These are phyloP conservation scores for Pythium monospermum DNA, from an alignment of 352 stramenopile genomes.

Conservation along the genomic window DNA sequence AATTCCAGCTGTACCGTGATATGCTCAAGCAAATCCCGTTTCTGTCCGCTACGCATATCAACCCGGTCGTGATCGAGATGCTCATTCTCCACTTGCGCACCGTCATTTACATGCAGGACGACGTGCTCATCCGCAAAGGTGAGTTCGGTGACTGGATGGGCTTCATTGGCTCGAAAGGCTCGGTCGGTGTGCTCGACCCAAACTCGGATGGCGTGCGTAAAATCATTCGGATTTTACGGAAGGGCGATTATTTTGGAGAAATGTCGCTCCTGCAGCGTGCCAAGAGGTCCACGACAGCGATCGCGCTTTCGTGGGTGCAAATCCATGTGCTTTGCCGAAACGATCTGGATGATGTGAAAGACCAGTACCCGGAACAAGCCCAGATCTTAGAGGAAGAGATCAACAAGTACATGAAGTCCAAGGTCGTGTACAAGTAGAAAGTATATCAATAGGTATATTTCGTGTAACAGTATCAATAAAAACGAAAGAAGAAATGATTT, in stretches of 20 bases:
- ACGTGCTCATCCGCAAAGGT: conserved; percentile 75
- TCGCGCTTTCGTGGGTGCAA: conserved; percentile 71
- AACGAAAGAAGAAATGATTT: no score
- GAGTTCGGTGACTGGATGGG: conserved; percentile 82
- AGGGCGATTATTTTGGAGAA: conserved; percentile 77
- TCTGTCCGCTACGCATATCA: conserved; percentile 56
- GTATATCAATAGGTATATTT: conserved; percentile 3
- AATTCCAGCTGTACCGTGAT: conserved; percentile 72
- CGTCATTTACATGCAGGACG: conserved; percentile 79
- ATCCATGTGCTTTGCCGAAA: conserved; percentile 68
- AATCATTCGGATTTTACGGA: conserved; percentile 67
- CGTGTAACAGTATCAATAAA: no score
- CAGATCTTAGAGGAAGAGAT: conserved; percentile 70
- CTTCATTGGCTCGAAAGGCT: conserved; percentile 71
- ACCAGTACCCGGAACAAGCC: conserved; percentile 57
- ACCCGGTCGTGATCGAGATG: conserved; percentile 69
- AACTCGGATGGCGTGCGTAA: conserved; percentile 32
- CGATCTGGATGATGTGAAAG: conserved; percentile 65
- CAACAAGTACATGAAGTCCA: conserved; percentile 70
- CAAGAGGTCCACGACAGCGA: conserved; percentile 59
- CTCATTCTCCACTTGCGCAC: conserved; percentile 67
- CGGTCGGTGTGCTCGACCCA: conserved; percentile 62
- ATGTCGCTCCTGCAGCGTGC: conserved; percentile 67
- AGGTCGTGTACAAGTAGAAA: conserved; percentile 45
- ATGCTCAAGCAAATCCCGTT: conserved; percentile 81